Evolutionary conservation across 495 filamentous ascomycete genomes (phyloP).

Genomic region (Hypomontagnella monticulosa): DNA sequence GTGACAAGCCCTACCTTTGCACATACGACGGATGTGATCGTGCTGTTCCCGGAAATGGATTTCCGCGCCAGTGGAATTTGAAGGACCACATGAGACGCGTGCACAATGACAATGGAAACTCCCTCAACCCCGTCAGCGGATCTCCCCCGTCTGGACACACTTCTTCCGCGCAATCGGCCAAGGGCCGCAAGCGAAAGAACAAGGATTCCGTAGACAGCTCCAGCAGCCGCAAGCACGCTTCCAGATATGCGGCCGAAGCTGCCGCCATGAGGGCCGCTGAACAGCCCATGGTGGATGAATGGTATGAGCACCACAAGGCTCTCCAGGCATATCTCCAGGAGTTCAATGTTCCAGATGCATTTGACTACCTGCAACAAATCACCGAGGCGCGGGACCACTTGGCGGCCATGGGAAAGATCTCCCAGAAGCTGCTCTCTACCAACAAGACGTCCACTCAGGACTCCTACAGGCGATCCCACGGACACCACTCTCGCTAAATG

Average conservation of each 20-base stretch:
- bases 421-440: slow-evolving; percentile 41
- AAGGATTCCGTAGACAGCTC: slow-evolving; percentile 55
- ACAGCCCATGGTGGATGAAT: slow-evolving; percentile 53
- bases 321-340: slow-evolving; percentile 54
- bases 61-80: slow-evolving; percentile 92
- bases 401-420: slow-evolving; percentile 55
- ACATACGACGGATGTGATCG: slow-evolving; percentile 85
- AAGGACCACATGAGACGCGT: slow-evolving; percentile 94
- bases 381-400: slow-evolving; percentile 56
- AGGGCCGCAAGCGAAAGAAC: slow-evolving; percentile 62
- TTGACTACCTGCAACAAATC: slow-evolving; percentile 54
- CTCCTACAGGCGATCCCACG: slow-evolving; percentile 45
- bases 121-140: slow-evolving; percentile 43
- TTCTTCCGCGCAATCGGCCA: slow-evolving; percentile 45
- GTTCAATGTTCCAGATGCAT: slow-evolving; percentile 57
- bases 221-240: slow-evolving; percentile 54
- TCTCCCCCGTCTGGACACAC: slow-evolving; percentile 50
- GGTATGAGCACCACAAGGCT: slow-evolving; percentile 59
- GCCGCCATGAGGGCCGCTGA: slow-evolving; percentile 44
- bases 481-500: slow-evolving; percentile 46
- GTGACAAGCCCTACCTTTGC: slow-evolving; percentile 88
- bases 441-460: slow-evolving; percentile 43
- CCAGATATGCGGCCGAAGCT: slow-evolving; percentile 43
- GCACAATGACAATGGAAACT: slow-evolving; percentile 75
- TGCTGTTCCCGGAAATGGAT: slow-evolving; percentile 80